Percentiles rank a stretch among this genome's conserved stretches.
phyloP scores from a whole-genome alignment of 139 green algal species.

The Tetraselmis chui region DNA sequence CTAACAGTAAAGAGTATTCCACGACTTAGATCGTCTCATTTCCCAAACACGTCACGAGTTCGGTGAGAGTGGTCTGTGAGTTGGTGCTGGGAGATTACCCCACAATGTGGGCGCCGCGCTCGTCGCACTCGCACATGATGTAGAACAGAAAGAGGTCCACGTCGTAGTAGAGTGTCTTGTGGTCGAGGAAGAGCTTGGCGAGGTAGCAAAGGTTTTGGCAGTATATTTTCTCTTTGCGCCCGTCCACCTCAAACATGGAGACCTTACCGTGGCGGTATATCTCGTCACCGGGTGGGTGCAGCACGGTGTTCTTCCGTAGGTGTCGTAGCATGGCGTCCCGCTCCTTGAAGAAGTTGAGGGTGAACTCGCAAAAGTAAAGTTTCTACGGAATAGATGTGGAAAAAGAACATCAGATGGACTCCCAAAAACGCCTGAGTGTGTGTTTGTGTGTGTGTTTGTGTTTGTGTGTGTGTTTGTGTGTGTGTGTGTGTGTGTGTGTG shows the following conservation, averaged over 20 bases:
- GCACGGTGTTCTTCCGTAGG: constrained; percentile 79
- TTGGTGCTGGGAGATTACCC: constrained; percentile 40
- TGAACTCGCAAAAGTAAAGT: constrained; percentile 97
- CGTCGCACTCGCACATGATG: constrained; percentile 94
- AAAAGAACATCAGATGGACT: not conserved
- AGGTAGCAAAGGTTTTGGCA: constrained; percentile 98
- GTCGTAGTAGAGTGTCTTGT: constrained; percentile 99
- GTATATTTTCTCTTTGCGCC: constrained; percentile 85
- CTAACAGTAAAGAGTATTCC: too few relatives aligned
- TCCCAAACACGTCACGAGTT: too few relatives aligned
- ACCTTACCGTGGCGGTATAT: constrained; percentile 91
- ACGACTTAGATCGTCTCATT: too few relatives aligned
- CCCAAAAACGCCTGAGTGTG: too few relatives aligned
- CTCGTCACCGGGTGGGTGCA: constrained; percentile 94
- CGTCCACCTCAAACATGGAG: constrained; percentile 90
- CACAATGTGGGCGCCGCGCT: constrained; percentile 92
- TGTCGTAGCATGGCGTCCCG: constrained; percentile 85
- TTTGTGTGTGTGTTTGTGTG: too few relatives aligned
- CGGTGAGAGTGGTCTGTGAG: too few relatives aligned
- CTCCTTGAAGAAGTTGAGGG: constrained; percentile 70
- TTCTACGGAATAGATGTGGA: constrained; percentile 37
- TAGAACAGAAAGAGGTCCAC: constrained; percentile 99
- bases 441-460: too few relatives aligned
- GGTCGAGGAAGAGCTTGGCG: constrained; percentile 98
- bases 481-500: too few relatives aligned